Evolutionary conservation across 345 rosid species (phyloP).

Genomic region (Barbarea vulgaris): DNA sequence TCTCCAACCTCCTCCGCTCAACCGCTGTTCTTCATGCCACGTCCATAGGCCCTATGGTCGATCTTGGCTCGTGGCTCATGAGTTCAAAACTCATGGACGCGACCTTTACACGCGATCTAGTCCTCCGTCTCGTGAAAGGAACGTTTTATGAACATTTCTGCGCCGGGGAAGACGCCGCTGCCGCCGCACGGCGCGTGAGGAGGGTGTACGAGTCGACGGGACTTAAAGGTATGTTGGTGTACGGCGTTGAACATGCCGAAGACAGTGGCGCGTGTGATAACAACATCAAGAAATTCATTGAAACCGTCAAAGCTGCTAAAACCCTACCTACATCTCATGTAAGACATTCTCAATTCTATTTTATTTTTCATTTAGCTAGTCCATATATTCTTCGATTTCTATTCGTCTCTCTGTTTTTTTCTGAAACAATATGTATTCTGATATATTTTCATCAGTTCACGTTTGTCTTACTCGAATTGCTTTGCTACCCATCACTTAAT

Average conservation of each 20-base stretch:
- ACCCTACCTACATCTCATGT: slow-evolving; percentile 70
- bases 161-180: slow-evolving; percentile 60
- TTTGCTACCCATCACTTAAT: background rate
- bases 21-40: slow-evolving; percentile 56
- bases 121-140: slow-evolving; percentile 46
- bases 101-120: slow-evolving; percentile 42
- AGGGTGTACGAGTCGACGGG: slow-evolving; percentile 57
- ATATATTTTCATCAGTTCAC: background rate
- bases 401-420: background rate
- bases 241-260: slow-evolving; percentile 67
- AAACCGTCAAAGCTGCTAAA: slow-evolving; percentile 57
- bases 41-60: slow-evolving; percentile 61
- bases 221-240: slow-evolving; percentile 71
- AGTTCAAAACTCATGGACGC: slow-evolving; percentile 59
- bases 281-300: slow-evolving; percentile 58
- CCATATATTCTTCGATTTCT: background rate
- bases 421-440: background rate
- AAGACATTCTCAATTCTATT: slow-evolving; percentile 34
- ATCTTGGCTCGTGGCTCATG: slow-evolving; percentile 76
- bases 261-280: slow-evolving; percentile 59
- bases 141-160: slow-evolving; percentile 87
- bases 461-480: background rate
- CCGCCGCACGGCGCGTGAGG: slow-evolving; percentile 45
- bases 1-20: slow-evolving; percentile 57
- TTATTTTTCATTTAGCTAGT: background rate